Evolutionary conservation across 2,329 filamentous ascomycete species (phyloP), one percentile per base, ranked within the genome.

Genomic region (Harringtonia lauricola): DNA sequence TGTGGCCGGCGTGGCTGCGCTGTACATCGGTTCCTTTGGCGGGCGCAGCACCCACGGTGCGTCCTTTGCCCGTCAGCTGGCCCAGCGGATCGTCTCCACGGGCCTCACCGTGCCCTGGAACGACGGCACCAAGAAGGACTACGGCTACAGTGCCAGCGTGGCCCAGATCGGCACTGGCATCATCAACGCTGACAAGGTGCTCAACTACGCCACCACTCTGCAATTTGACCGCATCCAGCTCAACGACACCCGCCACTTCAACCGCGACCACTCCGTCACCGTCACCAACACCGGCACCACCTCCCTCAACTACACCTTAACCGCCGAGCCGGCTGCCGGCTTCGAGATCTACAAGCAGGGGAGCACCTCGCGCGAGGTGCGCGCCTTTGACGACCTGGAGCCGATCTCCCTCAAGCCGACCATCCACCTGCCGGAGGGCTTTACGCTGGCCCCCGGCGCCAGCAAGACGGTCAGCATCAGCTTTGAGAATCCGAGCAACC

Each of bases 231-330:
- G 70, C 55, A 59, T 83, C 14, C 68, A 73, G 4, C 80, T 81
- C 60, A 81, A 82, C 55, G 78, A 83, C 56, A 78, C 76, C 0
- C 72, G 74, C 49, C 56, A 81, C 62, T 70, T 78, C 48, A 56
- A 57, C 37, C 57, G 63, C 12, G 62, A 60, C 2, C 60, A 68
- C 36, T 67, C 68, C 49, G 77, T 82, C 54, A 68, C 64, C 33
- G 64, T 83, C 50, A 65, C 59, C 52, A 83, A 82, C 62, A 63
- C 63, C 6, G 72, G 70, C 37, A 57, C 57, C 15, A 60, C 64
- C 21, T 56, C 63, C 0, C 56, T 76, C 40, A 71, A 68, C 7
- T 79, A 77, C 57, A 61, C 63, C 8, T 59, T 82, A 12, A 64
- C 63, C 22, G 64, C 77, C 47, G 57, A 68, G 8, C 65, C 67